Evolutionary conservation across 2,329 filamentous ascomycete species (phyloP).

Genomic region (Pyricularia sp.): DNA sequence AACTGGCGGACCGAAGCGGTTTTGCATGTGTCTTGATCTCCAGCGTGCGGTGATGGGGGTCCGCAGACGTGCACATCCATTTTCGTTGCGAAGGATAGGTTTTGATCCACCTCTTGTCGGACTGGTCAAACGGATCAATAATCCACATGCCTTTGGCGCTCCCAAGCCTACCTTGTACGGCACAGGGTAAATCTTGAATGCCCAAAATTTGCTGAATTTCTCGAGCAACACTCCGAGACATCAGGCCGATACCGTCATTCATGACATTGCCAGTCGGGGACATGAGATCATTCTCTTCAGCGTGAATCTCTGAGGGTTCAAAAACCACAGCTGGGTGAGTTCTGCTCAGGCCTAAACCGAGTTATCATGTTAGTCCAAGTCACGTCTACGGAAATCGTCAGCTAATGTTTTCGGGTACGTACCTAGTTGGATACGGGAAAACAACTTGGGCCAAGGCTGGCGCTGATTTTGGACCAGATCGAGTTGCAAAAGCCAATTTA

Average conservation of each 20-base stretch:
- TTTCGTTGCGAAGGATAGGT: constrained; percentile 61
- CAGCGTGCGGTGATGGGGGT: constrained; percentile 49
- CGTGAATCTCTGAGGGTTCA: constrained; percentile 33
- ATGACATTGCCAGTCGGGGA: constrained; percentile 37
- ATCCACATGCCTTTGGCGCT: constrained; percentile 72
- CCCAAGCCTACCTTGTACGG: constrained; percentile 61
- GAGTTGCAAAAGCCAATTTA: constrained; percentile 43
- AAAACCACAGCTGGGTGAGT: constrained; percentile 38
- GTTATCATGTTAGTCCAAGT: neutral
- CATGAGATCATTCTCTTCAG: constrained; percentile 24
- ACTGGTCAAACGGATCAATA: constrained; percentile 39
- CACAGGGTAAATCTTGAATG: constrained; percentile 46
- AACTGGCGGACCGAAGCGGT: constrained; percentile 36
- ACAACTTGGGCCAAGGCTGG: constrained; percentile 45
- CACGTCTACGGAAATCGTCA: constrained; percentile 7
- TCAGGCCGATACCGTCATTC: constrained; percentile 58
- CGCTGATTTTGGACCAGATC: constrained; percentile 24
- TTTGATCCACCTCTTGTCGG: constrained; percentile 52
- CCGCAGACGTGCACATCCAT: constrained; percentile 43
- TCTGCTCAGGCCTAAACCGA: constrained; percentile 37
- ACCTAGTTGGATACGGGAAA: constrained; percentile 48
- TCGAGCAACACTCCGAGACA: constrained; percentile 51
- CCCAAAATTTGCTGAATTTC: constrained; percentile 41
- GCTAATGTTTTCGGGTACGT: constrained; percentile 9
- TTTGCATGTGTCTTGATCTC: constrained; percentile 47